Evolutionary conservation across 768 basidiomycete genomes (phyloP), one percentile per base, ranked within the genome.

Genomic region (Serendipita sp.): DNA sequence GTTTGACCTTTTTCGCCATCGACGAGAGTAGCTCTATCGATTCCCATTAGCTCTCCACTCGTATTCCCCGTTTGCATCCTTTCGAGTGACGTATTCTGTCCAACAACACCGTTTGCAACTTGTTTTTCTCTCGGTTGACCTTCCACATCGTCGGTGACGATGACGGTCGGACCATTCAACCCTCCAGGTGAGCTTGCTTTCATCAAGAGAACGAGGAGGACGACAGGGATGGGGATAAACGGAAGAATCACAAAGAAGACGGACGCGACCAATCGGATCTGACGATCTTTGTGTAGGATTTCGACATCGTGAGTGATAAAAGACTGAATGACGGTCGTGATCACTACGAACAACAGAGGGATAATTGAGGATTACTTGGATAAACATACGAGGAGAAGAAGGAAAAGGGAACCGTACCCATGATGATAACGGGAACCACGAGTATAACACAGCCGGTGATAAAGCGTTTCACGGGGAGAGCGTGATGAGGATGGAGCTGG

Each of bases 401-500:
- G 33, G 55, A 31, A 27, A 10, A 5, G 5, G 37, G 23, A 60
- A 10, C 8, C 18, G 10, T 60, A 60, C 55, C 55, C 55, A 60
- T 60, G 10, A 31, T 27, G 4, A 60, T 10, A 36, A 34, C 33
- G 33, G 55, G 55, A 27, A 60, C 23, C 16, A 60, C 33, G 4
- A n/a, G 8, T n/a, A 60, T 31, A 10, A 60, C n/a, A 27, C 27
- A 27, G 5, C 55, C 55, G 10, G 55, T 60, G 10, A 60, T 36
- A n/a, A 60, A 60, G n/a, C 55, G 55, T 60, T 60, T 34, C 23
- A 60, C 55, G 6, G 33, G 16, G 8, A 60, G 10, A 60, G 55
- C 11, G 55, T 60, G 55, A 34, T 60, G 55, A 60, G 55, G 55
- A 34, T 60, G 55, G 11, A 60, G 55, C 34, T 60, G 55, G 11